A percentile compares a stretch with the other conserved stretches of the same genome.
phyloP scores from a whole-genome alignment of 2,329 filamentous ascomycete genomes.

The Alternaria brassicae region DNA sequence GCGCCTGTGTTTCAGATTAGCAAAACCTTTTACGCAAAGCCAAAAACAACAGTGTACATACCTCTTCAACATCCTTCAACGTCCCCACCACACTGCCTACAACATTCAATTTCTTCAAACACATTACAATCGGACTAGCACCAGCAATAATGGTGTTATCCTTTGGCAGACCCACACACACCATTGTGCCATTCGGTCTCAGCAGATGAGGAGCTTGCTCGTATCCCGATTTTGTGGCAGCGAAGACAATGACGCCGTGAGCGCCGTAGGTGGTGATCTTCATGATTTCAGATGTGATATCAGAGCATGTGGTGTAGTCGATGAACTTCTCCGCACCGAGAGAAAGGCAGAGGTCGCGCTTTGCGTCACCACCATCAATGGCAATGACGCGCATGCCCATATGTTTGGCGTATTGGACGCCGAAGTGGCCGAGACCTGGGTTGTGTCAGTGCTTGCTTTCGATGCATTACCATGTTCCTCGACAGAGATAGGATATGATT shows the following conservation, averaged over 20 bases:
- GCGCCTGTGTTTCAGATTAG: constrained; percentile 33
- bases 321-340: constrained; percentile 64
- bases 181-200: constrained; percentile 37
- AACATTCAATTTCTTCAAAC: constrained; percentile 52
- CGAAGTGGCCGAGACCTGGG: constrained; percentile 36
- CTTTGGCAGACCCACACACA: constrained; percentile 39
- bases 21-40: too few relatives aligned
- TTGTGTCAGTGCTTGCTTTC: not conserved
- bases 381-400: constrained; percentile 66
- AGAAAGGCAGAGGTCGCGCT: constrained; percentile 55
- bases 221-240: constrained; percentile 54
- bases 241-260: constrained; percentile 83
- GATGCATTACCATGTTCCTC: not conserved
- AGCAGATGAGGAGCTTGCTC: constrained; percentile 40
- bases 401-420: constrained; percentile 53
- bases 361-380: constrained; percentile 60
- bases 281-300: constrained; percentile 62
- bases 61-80: constrained; percentile 54
- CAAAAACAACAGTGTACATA: not conserved
- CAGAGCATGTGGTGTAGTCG: constrained; percentile 66
- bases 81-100: constrained; percentile 55
- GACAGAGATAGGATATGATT: too few relatives aligned
- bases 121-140: constrained; percentile 48
- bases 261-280: constrained; percentile 67
- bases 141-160: constrained; percentile 26